Evolutionary conservation across 306 rosid genomes (phyloP).

Genomic region (Corylus americana): DNA sequence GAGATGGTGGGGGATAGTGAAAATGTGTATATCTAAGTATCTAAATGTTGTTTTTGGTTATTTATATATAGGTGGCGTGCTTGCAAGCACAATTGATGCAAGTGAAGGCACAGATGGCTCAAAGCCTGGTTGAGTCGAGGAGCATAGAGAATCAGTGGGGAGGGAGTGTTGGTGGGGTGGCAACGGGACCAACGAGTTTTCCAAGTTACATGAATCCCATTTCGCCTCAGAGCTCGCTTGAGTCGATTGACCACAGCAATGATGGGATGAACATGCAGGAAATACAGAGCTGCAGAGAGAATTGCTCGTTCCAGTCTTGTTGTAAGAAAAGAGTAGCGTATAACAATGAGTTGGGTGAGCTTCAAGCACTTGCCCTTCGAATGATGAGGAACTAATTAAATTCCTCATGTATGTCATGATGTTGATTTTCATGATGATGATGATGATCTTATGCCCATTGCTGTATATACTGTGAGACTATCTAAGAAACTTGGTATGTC

Average conservation of each 20-base stretch:
- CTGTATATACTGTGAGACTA: conserved; percentile 39
- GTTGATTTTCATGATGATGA: conserved; percentile 13
- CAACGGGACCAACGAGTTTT: conserved; percentile 37
- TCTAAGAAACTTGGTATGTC: conserved; percentile 25
- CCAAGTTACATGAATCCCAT: conserved; percentile 55
- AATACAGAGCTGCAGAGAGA: conserved; percentile 45
- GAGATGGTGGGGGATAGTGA: no score
- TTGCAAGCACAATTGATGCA: conserved; percentile 89
- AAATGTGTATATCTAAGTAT: no score
- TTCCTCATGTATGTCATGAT: conserved; percentile 19
- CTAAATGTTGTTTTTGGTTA: neutral
- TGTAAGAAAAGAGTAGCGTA: conserved; percentile 46
- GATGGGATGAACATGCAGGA: conserved; percentile 58
- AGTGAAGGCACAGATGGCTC: conserved; percentile 75
- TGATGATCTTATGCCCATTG: conserved; percentile 17
- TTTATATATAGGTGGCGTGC: conserved; percentile 65
- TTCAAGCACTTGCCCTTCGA: conserved; percentile 83
- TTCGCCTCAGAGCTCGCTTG: conserved; percentile 88
- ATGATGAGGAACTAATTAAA: conserved; percentile 75
- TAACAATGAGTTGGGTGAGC: conserved; percentile 73
- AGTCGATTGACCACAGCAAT: conserved; percentile 58
- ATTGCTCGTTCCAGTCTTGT: conserved; percentile 39
- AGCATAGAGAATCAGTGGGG: conserved; percentile 54
- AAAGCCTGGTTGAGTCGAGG: conserved; percentile 46
- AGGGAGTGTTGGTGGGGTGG: conserved; percentile 36